phyloP scores from a whole-genome alignment of 2,329 filamentous ascomycete genomes.

The Cercospora sp. region DNA sequence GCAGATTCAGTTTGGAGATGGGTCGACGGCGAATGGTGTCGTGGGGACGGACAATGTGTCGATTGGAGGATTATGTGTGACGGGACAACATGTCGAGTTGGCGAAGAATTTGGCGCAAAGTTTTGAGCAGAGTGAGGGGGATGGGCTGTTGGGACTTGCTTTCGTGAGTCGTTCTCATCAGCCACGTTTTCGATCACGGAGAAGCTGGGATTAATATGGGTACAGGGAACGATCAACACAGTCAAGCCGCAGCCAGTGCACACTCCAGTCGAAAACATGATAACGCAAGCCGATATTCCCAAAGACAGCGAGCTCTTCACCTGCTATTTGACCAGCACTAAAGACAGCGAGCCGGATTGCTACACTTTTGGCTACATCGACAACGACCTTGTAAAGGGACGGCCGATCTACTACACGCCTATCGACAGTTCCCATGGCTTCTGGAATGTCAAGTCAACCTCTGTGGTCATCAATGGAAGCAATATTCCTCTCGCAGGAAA shows the following conservation, averaged over 20 bases:
- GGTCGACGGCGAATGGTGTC: constrained; percentile 63
- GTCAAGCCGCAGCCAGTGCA: constrained; percentile 51
- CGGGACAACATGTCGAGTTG: constrained; percentile 65
- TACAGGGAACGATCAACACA: constrained; percentile 36
- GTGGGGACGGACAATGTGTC: constrained; percentile 64
- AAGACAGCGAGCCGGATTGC: constrained; percentile 54
- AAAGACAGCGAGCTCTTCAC: constrained; percentile 61
- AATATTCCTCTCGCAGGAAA: constrained; percentile 55
- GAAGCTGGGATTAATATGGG: constrained; percentile 51
- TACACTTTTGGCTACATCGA: constrained; percentile 76
- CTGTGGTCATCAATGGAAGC: constrained; percentile 58
- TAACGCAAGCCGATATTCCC: constrained; percentile 57
- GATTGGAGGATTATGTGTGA: constrained; percentile 62
- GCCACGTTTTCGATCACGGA: background rate
- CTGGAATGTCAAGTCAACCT: constrained; percentile 65
- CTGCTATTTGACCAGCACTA: constrained; percentile 60
- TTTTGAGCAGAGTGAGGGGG: constrained; percentile 58
- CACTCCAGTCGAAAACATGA: constrained; percentile 72
- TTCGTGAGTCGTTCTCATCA: constrained; percentile 50
- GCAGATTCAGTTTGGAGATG: constrained; percentile 69
- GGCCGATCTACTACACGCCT: constrained; percentile 53
- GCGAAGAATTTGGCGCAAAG: constrained; percentile 60
- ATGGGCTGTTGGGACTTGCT: constrained; percentile 68
- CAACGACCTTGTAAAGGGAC: constrained; percentile 53
- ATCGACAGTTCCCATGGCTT: constrained; percentile 66